These are phyloP conservation scores for Penicillium nucicola DNA, from an alignment of 495 filamentous ascomycete genomes.

Conservation along the genomic window DNA sequence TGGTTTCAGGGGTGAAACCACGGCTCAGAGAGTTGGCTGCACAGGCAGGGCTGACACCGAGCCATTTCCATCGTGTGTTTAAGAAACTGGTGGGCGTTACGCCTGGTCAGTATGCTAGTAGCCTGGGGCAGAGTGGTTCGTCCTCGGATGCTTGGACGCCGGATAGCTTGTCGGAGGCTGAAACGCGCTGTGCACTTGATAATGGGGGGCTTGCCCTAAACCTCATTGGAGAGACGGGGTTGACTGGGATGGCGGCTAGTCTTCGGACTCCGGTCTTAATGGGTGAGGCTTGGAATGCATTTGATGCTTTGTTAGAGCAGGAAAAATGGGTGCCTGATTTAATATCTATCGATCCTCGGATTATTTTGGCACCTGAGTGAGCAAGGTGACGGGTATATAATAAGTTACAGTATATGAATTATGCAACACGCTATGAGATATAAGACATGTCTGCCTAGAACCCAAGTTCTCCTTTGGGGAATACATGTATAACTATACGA, in stretches of 20 bases:
- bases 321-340: constrained; percentile 13
- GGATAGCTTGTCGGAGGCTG: constrained; percentile 10
- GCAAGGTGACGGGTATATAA: not conserved
- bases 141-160: constrained; percentile 6
- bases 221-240: constrained; percentile 10
- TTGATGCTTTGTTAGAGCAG: constrained; percentile 33
- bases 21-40: constrained; percentile 50
- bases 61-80: constrained; percentile 63
- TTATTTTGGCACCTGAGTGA: constrained; percentile 4
- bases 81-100: constrained; percentile 58
- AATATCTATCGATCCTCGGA: constrained; percentile 16
- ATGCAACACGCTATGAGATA: too few relatives aligned
- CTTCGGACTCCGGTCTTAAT: constrained; percentile 1
- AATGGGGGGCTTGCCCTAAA: constrained; percentile 6
- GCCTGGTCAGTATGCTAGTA: constrained; percentile 51
- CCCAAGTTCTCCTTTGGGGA: too few relatives aligned
- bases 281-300: constrained; percentile 34
- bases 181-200: constrained; percentile 6
- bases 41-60: constrained; percentile 52
- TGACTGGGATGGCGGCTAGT: constrained; percentile 10
- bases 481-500: too few relatives aligned
- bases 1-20: constrained; percentile 32
- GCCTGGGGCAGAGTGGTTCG: constrained; percentile 6
- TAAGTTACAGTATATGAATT: too few relatives aligned
- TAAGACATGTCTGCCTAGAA: too few relatives aligned